Percentiles rank a stretch among this genome's conserved stretches.
Conservation (phyloP, 192 early-diverging fungal species). For the Phlyctochytrium planicorne region DNA sequence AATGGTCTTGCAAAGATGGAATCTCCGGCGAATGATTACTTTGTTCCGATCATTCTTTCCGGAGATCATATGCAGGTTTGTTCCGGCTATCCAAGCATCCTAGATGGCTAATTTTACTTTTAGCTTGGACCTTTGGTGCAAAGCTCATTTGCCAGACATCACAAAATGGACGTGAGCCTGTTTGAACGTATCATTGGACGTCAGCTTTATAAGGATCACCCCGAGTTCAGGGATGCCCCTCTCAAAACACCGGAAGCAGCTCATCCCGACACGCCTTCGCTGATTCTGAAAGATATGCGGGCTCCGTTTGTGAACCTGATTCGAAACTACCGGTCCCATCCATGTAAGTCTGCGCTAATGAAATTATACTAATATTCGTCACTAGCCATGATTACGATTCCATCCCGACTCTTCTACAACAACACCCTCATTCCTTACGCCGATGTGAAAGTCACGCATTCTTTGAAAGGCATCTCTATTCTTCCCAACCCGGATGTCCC, state of each 20-base stretch:
- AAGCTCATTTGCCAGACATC: constrained; percentile 19
- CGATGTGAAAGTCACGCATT: constrained; percentile 20
- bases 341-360: constrained; percentile 17
- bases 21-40: constrained; percentile 2
- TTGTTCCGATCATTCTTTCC: constrained; percentile 46
- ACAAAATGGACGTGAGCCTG: constrained; percentile 38
- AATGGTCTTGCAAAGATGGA: constrained; percentile 5
- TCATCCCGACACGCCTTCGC: constrained; percentile 7
- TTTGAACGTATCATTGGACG: constrained; percentile 49
- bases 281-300: constrained; percentile 16
- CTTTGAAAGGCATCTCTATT: constrained; percentile 32
- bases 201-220: constrained; percentile 44
- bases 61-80: constrained; percentile 47
- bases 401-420: constrained; percentile 51
- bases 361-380: background rate
- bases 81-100: background rate
- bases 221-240: constrained; percentile 23
- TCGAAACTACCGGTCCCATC: constrained; percentile 52
- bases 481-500: constrained; percentile 51
- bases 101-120: background rate
- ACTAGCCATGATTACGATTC: constrained; percentile 50
- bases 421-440: constrained; percentile 42
- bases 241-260: constrained; percentile 16
- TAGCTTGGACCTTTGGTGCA: constrained; percentile 52
- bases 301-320: constrained; percentile 45